A percentile compares a stretch with the other conserved stretches of the same genome.
These are phyloP conservation scores for Chlorencoelia australis DNA, from an alignment of 2,329 filamentous ascomycete species.

Conservation along the genomic window DNA sequence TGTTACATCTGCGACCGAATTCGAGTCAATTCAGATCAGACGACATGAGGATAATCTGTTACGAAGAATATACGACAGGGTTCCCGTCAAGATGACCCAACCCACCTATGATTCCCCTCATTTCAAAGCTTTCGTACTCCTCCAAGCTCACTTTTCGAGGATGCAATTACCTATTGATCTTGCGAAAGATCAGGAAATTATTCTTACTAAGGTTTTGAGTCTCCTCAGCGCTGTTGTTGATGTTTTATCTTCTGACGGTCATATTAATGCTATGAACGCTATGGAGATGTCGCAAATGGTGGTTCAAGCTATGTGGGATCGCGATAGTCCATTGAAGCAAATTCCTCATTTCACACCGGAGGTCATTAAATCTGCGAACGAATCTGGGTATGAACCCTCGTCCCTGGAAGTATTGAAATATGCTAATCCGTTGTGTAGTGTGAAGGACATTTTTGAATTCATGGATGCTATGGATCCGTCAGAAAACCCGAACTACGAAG, in stretches of 20 bases:
- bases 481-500: constrained; percentile 73
- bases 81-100: constrained; percentile 91
- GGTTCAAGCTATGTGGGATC: constrained; percentile 98
- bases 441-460: constrained; percentile 94
- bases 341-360: constrained; percentile 88
- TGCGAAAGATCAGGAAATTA: constrained; percentile 86
- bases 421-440: constrained; percentile 38
- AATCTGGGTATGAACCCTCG: constrained; percentile 52
- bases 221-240: constrained; percentile 89
- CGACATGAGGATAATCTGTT: constrained; percentile 84
- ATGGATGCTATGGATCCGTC: constrained; percentile 98
- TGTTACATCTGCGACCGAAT: constrained; percentile 91
- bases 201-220: constrained; percentile 75
- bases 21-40: constrained; percentile 88
- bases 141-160: constrained; percentile 94
- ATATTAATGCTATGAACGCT: constrained; percentile 93
- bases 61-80: constrained; percentile 83
- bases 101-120: constrained; percentile 84
- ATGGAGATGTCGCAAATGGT: constrained; percentile 99
- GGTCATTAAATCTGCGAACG: constrained; percentile 71
- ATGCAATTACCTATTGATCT: constrained; percentile 95
- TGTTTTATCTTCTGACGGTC: constrained; percentile 88
- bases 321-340: constrained; percentile 92
- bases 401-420: neutral
- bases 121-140: constrained; percentile 94